Percentiles rank a stretch among this genome's conserved stretches.
phyloP scores from a whole-genome alignment of 2,329 filamentous ascomycete species.

The Fusarium neocosmosporiellum region DNA sequence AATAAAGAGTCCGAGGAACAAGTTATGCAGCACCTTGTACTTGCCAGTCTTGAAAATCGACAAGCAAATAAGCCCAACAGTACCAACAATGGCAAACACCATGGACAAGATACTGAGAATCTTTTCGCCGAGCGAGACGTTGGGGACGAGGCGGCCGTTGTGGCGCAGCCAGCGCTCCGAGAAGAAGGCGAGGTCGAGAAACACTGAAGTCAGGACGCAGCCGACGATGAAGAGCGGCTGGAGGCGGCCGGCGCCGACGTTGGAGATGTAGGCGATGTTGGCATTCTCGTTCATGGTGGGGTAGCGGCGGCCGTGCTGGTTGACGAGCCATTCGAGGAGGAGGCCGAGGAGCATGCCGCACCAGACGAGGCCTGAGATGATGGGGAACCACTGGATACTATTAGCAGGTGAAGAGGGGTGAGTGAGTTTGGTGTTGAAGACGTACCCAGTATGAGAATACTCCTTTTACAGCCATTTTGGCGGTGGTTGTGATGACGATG shows the following conservation, averaged over 20 bases:
- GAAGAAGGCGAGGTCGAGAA: constrained; percentile 83
- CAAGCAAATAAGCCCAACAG: constrained; percentile 82
- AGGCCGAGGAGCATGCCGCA: constrained; percentile 75
- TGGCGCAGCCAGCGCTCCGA: constrained; percentile 89
- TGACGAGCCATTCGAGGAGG: constrained; percentile 75
- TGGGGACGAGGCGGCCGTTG: constrained; percentile 79
- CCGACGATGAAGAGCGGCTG: constrained; percentile 85
- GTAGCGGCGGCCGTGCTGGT: constrained; percentile 66
- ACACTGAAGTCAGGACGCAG: constrained; percentile 76
- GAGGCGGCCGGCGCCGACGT: constrained; percentile 70
- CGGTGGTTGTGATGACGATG: neutral
- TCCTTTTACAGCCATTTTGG: constrained; percentile 47
- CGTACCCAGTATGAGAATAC: constrained; percentile 56
- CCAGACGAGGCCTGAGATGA: constrained; percentile 75
- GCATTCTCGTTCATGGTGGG: constrained; percentile 68
- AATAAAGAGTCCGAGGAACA: constrained; percentile 86
- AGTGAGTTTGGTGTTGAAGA: neutral
- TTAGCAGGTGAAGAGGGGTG: constrained; percentile 34
- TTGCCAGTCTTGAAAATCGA: constrained; percentile 86
- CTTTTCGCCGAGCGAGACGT: constrained; percentile 73
- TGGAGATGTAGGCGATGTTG: constrained; percentile 77
- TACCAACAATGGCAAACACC: constrained; percentile 77
- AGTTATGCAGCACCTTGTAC: constrained; percentile 75
- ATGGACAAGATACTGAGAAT: constrained; percentile 71
- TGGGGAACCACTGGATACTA: constrained; percentile 65